phyloP scores from a whole-genome alignment of 345 rosid genomes.

The Crucihimalaya himalaica region DNA sequence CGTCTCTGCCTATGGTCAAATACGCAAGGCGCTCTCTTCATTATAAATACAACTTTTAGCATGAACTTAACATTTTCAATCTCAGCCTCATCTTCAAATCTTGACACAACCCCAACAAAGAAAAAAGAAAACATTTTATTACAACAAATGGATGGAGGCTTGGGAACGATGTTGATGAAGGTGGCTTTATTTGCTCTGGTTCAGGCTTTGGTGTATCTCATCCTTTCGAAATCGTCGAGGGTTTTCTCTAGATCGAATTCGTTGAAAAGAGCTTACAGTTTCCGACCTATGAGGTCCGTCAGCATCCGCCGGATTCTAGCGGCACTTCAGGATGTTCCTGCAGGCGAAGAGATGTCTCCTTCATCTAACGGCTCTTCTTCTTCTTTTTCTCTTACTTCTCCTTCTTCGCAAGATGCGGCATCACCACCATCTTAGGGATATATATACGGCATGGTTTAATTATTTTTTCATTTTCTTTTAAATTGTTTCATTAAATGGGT shows the following conservation, averaged over 20 bases:
- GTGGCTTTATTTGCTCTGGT: conserved; percentile 49
- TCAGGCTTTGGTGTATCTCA: conserved; percentile 64
- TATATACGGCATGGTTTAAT: neutral
- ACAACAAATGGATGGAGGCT: conserved; percentile 42
- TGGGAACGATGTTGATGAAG: conserved; percentile 51
- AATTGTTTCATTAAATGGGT: neutral
- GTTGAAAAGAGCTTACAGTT: conserved; percentile 42
- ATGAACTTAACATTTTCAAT: neutral
- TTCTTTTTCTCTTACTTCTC: neutral
- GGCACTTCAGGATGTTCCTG: conserved; percentile 48
- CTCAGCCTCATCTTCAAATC: conserved; percentile 18
- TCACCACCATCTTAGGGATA: conserved; percentile 9
- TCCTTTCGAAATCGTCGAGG: conserved; percentile 59
- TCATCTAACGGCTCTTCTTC: conserved; percentile 27
- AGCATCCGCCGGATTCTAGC: conserved; percentile 59
- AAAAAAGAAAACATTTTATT: neutral
- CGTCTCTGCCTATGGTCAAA: conserved; percentile 36
- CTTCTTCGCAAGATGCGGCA: conserved; percentile 23
- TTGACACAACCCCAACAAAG: neutral
- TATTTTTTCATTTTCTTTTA: neutral
- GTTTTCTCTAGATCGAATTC: conserved; percentile 52
- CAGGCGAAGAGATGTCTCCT: conserved; percentile 44
- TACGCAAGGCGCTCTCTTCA: conserved; percentile 26
- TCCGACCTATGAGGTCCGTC: conserved; percentile 53
- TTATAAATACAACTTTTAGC: conserved; percentile 14